Percentiles rank a stretch among this genome's conserved stretches.
Conservation (phyloP, 106 monocot species). For the Dioscorea alata region DNA sequence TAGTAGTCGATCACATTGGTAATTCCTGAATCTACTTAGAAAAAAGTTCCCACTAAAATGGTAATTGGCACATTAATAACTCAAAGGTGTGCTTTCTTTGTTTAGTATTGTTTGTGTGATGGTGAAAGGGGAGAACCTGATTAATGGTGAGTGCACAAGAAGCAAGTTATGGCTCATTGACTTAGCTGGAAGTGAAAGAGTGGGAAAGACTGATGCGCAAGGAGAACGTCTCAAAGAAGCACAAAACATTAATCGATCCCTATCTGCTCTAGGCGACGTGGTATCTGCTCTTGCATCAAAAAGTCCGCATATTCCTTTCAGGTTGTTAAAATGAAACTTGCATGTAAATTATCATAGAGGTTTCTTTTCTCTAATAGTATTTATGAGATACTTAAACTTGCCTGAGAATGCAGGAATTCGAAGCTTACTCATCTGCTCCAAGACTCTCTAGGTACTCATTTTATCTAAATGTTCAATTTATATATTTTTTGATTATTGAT, state of each 20-base stretch:
- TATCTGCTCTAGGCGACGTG: conserved; percentile 96
- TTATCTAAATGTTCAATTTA: background rate
- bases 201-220: conserved; percentile 88
- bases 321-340: conserved; percentile 23
- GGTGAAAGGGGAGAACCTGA: conserved; percentile 79
- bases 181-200: conserved; percentile 88
- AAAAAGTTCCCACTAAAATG: background rate
- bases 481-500: too few relatives aligned
- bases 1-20: conserved; percentile 97
- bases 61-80: background rate
- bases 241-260: conserved; percentile 85
- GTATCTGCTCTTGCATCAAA: conserved; percentile 93
- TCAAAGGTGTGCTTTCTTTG: background rate
- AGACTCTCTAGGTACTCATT: conserved; percentile 74
- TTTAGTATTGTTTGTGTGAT: conserved; percentile 66
- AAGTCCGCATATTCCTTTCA: conserved; percentile 86
- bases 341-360: background rate
- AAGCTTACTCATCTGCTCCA: conserved; percentile 93
- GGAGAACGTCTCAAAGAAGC: conserved; percentile 93
- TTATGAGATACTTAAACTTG: background rate
- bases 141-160: conserved; percentile 77
- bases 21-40: background rate
- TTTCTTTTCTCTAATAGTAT: too few relatives aligned
- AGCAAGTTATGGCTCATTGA: conserved; percentile 94
- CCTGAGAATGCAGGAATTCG: conserved; percentile 66